Percentiles rank a stretch among this genome's conserved stretches.
phyloP scores from a whole-genome alignment of 1,284 basidiomycete genomes.

The Sanghuangporus sanghuang region DNA sequence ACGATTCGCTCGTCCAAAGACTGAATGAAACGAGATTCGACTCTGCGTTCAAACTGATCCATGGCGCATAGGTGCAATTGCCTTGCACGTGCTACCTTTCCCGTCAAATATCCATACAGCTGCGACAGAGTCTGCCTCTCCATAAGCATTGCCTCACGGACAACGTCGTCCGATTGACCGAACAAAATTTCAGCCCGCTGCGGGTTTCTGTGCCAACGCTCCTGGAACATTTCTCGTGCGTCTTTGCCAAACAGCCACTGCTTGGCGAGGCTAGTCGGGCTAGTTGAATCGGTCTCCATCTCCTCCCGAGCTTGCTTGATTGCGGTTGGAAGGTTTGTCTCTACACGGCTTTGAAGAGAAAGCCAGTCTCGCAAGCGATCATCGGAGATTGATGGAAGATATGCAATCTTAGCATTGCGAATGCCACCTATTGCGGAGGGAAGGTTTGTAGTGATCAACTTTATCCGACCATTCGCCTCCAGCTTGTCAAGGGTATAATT shows the following conservation, averaged over 20 bases:
- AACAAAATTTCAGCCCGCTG: slow-evolving; percentile 45
- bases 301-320: neutral
- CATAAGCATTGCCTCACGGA: slow-evolving; percentile 55
- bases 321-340: neutral
- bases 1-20: slow-evolving; percentile 51
- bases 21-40: slow-evolving; percentile 39
- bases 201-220: slow-evolving; percentile 38
- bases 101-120: slow-evolving; percentile 62
- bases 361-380: slow-evolving; percentile 51
- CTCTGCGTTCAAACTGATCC: slow-evolving; percentile 38
- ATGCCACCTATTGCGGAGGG: slow-evolving; percentile 45
- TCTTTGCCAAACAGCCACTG: slow-evolving; percentile 3
- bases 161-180: slow-evolving; percentile 42
- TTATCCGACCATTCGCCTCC: slow-evolving; percentile 58
- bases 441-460: slow-evolving; percentile 56
- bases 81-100: slow-evolving; percentile 55
- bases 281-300: neutral
- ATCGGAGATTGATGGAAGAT: slow-evolving; percentile 50
- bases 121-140: slow-evolving; percentile 65
- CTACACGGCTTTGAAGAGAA: slow-evolving; percentile 33
- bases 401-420: slow-evolving; percentile 53
- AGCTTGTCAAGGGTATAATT: slow-evolving; percentile 52
- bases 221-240: slow-evolving; percentile 24
- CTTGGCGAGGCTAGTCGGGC: slow-evolving; percentile 1
- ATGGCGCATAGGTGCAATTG: slow-evolving; percentile 56